Base-by-base conservation (phyloP, 2,329 filamentous ascomycete genomes). In the Colletotrichum shisoi region DNA sequence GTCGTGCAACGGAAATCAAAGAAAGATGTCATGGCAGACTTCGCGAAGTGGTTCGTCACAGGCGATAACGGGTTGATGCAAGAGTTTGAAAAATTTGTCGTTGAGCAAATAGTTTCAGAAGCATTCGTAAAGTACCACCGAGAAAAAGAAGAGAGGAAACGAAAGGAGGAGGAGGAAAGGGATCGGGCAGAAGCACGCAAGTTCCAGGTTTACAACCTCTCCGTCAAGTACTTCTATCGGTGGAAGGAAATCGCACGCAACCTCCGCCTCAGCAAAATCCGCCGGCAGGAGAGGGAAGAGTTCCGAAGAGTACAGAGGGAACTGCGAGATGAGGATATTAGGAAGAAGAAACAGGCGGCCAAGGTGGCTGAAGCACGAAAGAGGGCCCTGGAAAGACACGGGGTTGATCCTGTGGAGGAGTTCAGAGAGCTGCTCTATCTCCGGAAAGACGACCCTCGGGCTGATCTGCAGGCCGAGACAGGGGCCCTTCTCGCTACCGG, bases 211-310 rank as follows among this genome's bases (percentile, higher is more conserved):
- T 82, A 84, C 71, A 86, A 79, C 62, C 76, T 88, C 37, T 76
- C 78, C 13, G 76, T 87, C 66, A 86, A 82, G 54, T 88, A 80
- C 73, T 87, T 87, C 67, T 87, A 87, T 70, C 78, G 78, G 19
- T 88, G 86, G 86, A 83, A 81, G 56, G 74, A 82, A 15, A 80
- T 76, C 45, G 83, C 82, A 9, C 79, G 84, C 13, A 79, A 81
- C 52, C 80, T 79, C 19, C 80, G 82, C 3, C 79, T 84, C 17
- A 79, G 81, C 63, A 79, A 79, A n/a, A 80, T 86, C 24, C 83
- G 85, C 8, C 79, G 79, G 39, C 79, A 81, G 46, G 84, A 83
- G 21, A 81, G 83, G 57, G 83, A 86, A 34, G 75, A 77, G 2
- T 86, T 83, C 72, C 80, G 80, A 37, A 76, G 78, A 31, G 76